Evolutionary conservation across 2,329 filamentous ascomycete genomes (phyloP).

Genomic region (Emericellopsis atlantica): DNA sequence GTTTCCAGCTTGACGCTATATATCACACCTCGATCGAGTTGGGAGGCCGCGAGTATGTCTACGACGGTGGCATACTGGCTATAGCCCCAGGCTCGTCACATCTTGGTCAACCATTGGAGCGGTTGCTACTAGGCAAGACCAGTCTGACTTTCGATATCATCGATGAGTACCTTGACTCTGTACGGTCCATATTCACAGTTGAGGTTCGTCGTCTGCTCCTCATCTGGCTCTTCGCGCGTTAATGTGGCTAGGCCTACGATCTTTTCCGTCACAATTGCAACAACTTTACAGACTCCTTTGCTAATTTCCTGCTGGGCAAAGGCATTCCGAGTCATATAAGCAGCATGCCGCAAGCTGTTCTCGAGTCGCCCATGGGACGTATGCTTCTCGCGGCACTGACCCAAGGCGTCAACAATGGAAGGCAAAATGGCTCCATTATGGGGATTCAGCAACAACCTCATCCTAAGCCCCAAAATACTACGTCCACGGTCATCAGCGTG

Average conservation of each 20-base stretch:
- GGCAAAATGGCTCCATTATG: constrained; percentile 34
- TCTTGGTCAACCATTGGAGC: constrained; percentile 72
- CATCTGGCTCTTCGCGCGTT: neutral
- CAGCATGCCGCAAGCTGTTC: constrained; percentile 71
- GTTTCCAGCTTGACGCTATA: constrained; percentile 69
- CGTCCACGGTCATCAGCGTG: constrained; percentile 42
- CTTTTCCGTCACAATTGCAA: constrained; percentile 91
- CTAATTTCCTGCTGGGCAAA: constrained; percentile 78
- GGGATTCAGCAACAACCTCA: neutral
- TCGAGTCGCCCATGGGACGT: constrained; percentile 76
- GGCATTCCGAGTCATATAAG: constrained; percentile 82
- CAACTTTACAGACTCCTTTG: constrained; percentile 88
- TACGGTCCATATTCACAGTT: constrained; percentile 70
- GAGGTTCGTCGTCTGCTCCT: constrained; percentile 35
- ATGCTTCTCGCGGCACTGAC: constrained; percentile 67
- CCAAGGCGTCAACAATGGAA: constrained; percentile 35
- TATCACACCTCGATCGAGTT: constrained; percentile 91
- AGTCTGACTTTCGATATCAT: constrained; percentile 70
- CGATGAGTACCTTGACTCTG: constrained; percentile 73
- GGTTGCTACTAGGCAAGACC: constrained; percentile 62
- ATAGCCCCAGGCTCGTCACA: constrained; percentile 75
- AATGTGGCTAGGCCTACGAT: constrained; percentile 59
- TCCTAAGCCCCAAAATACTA: neutral
- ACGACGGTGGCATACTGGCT: constrained; percentile 75
- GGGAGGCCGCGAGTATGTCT: constrained; percentile 77